A percentile compares a stretch with the other conserved stretches of the same genome.
These are phyloP conservation scores for Protea cynaroides DNA, from an alignment of 164 flowering plant genomes.

Conservation along the genomic window DNA sequence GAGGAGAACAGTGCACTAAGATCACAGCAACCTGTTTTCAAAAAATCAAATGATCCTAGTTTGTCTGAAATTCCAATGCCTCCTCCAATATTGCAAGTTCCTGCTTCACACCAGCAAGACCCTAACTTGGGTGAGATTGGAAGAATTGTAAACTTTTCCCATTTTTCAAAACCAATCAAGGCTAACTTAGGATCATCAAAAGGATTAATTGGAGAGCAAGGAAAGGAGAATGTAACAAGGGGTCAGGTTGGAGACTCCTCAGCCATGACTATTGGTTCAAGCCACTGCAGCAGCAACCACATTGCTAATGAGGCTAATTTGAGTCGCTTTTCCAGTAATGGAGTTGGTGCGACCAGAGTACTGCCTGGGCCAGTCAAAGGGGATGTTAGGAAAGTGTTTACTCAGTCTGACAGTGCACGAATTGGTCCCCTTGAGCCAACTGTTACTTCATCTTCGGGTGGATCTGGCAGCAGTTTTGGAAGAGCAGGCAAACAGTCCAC, in stretches of 20 bases:
- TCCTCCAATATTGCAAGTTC: constrained; percentile 31
- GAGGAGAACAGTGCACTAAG: constrained; percentile 4
- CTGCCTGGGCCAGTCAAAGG: constrained; percentile 20
- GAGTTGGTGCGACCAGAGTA: constrained; percentile 17
- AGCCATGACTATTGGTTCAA: constrained; percentile 47
- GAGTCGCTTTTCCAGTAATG: constrained; percentile 34
- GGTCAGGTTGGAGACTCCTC: constrained; percentile 37
- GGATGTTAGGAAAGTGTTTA: constrained; percentile 12
- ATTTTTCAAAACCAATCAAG: constrained; percentile 15
- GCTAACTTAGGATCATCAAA: constrained; percentile 12
- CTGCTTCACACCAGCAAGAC: constrained; percentile 10
- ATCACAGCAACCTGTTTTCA: constrained; percentile 14
- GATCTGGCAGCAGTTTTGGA: constrained; percentile 47
- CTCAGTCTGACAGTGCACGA: constrained; percentile 24
- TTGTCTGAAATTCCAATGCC: constrained; percentile 24
- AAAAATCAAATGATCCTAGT: constrained; percentile 12
- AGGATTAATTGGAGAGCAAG: constrained; percentile 11
- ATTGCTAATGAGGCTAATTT: constrained; percentile 30
- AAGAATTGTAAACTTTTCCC: constrained; percentile 20
- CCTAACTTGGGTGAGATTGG: constrained; percentile 3
- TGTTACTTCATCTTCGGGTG: constrained; percentile 48
- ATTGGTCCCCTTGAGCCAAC: constrained; percentile 33
- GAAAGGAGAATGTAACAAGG: constrained; percentile 1
- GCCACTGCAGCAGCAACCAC: constrained; percentile 61
- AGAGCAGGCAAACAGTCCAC: constrained; percentile 29